A percentile compares a stretch with the other conserved stretches of the same genome.
Evolutionary conservation across 202 grass and related monocot genomes (phyloP).

Genomic region (Elaeis oleifera): DNA sequence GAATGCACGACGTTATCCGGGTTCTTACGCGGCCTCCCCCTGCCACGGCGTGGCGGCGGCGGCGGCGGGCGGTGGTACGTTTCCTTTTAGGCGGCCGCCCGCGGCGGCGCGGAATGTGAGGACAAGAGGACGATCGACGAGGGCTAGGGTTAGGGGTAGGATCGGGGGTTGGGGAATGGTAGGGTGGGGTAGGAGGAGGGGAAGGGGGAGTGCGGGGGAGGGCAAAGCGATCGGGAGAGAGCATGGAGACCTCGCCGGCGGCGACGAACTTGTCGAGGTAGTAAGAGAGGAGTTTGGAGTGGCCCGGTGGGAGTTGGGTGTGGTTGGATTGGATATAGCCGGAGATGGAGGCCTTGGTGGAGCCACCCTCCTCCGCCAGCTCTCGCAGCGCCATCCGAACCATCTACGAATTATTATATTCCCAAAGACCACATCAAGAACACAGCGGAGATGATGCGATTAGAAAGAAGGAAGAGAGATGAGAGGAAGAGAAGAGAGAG

Average conservation of each 20-base stretch:
- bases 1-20: too few species aligned
- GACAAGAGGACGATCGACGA: not conserved
- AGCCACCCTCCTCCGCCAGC: not conserved
- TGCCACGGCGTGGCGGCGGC: not conserved
- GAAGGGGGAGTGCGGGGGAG: not conserved
- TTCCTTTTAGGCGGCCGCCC: not conserved
- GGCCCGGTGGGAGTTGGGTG: not conserved
- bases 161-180: not conserved
- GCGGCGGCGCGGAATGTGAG: not conserved
- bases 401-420: not conserved
- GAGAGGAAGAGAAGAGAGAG: not conserved
- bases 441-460: not conserved
- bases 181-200: not conserved
- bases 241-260: not conserved
- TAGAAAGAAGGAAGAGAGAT: not conserved
- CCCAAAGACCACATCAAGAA: not conserved
- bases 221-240: not conserved
- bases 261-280: slow-evolving; percentile 4
- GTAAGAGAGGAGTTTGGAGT: slow-evolving; percentile 6
- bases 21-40: not conserved
- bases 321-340: not conserved
- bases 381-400: slow-evolving; percentile 5
- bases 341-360: not conserved
- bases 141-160: not conserved
- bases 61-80: not conserved